Evolutionary conservation across 495 filamentous ascomycete genomes (phyloP).

Genomic region (Daldinia loculata): DNA sequence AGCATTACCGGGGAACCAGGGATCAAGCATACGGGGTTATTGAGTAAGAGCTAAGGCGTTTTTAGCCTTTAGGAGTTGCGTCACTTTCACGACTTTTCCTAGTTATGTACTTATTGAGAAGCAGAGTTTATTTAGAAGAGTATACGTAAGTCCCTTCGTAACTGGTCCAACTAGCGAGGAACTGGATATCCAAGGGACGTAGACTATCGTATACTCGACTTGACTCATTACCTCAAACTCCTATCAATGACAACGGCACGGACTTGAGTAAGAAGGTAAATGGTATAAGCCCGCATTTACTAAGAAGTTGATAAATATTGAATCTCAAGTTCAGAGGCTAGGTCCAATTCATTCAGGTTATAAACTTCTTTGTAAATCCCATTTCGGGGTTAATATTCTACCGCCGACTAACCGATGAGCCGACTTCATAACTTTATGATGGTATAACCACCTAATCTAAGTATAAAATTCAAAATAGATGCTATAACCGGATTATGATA

Average conservation of each 20-base stretch:
- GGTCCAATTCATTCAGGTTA: not conserved
- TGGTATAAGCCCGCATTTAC: not conserved
- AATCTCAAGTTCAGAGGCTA: not conserved
- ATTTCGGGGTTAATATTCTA: not conserved
- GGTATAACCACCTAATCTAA: not conserved
- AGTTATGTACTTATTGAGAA: too few relatives aligned
- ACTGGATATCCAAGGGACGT: too few relatives aligned
- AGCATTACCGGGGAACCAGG: conserved; percentile 6
- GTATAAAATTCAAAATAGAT: not conserved
- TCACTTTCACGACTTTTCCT: too few relatives aligned
- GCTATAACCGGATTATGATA: not conserved
- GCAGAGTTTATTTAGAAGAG: too few relatives aligned
- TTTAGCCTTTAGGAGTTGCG: not conserved
- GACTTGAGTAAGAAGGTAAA: not conserved
- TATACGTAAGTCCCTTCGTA: too few relatives aligned
- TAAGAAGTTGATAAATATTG: not conserved
- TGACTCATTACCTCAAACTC: not conserved
- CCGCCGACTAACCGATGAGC: not conserved
- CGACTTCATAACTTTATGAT: not conserved
- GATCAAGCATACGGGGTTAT: not conserved
- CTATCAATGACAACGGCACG: too few relatives aligned
- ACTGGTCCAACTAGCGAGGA: too few relatives aligned
- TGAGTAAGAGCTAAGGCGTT: not conserved
- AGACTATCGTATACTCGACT: not conserved
- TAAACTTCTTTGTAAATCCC: not conserved